Base-by-base conservation (phyloP, 1,139 yeast genomes). In the Geotrichum restrictum region DNA sequence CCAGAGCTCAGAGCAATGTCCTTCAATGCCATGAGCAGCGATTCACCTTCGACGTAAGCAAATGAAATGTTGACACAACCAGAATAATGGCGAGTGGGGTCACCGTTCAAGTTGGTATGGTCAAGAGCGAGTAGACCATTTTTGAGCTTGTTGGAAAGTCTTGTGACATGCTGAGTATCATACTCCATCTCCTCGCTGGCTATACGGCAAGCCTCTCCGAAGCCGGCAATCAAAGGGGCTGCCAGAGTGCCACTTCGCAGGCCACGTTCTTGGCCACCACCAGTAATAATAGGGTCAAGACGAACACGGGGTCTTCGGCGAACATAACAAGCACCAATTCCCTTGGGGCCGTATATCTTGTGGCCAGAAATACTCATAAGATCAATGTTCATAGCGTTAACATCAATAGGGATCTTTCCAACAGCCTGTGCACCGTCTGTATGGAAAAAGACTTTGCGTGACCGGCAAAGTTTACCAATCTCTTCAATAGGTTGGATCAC, bases 241-340 rank as follows among this genome's bases (percentile, higher is more conserved):
- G 98, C 93, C 67, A 93, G 78, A 33, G 99, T 93, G 58, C 99
- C 99, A 7, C 96, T 87, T 72, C 99, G 81, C 64, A 93, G 77
- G 57, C 98, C 98, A 74, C 99, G 85, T 74, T 93, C 99, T 74
- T 93, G 99, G 52, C 99, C 99, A 71, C 99, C 99, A 62, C 99
- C 99, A 57, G 89, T 85, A 61, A 93, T 86, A 56, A 93, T 76
- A 34, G 99, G 97, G 60, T 91, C 97, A 60, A 93, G 70, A 79
- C 99, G 85, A 51, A 94, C 98, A 74, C 99, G 83, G 60, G 99
- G 99, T 72, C 98, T 83, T 78, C 99, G 86, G 73, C 98, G 83
- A 39, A 94, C 93, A 67, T 80, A 93, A 63, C 91, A 77, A 14
- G 98, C 99, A 64, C 99, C 99, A 59, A 89, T 80, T 58, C 99